These are phyloP conservation scores for Candida schatavii DNA, from an alignment of 805 yeast species.

Conservation along the genomic window DNA sequence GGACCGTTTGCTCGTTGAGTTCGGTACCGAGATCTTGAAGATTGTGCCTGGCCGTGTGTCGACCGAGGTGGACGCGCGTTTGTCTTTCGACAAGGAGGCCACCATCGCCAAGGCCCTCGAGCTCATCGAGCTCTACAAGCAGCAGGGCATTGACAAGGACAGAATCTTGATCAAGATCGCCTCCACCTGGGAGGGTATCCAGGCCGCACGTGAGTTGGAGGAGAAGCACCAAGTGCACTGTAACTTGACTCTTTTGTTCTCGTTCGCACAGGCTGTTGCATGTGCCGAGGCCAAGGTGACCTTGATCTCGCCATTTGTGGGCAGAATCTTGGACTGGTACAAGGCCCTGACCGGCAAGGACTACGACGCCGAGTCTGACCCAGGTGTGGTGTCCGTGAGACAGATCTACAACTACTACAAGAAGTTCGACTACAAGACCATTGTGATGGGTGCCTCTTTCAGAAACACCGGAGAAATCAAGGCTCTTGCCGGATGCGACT, in stretches of 20 bases:
- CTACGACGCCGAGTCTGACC: conserved; percentile 79
- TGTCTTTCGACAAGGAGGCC: conserved; percentile 92
- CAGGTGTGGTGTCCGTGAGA: conserved; percentile 93
- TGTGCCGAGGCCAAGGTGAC: conserved; percentile 97
- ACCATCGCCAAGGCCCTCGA: conserved; percentile 92
- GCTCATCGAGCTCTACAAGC: conserved; percentile 82
- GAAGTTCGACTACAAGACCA: conserved; percentile 93
- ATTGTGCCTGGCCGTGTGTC: conserved; percentile 99
- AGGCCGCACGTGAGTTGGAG: conserved; percentile 96
- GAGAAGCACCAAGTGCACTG: conserved; percentile 85
- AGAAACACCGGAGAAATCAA: conserved; percentile 92
- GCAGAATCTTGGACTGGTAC: conserved; percentile 98
- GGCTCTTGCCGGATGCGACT: conserved; percentile 96
- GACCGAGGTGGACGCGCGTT: conserved; percentile 98
- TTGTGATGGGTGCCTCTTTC: conserved; percentile 99
- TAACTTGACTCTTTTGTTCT: conserved; percentile 93
- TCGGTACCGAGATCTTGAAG: conserved; percentile 88
- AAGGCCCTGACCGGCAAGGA: conserved; percentile 90
- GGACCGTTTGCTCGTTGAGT: conserved; percentile 91
- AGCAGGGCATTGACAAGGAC: conserved; percentile 81
- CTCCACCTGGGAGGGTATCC: conserved; percentile 99
- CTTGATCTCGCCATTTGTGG: conserved; percentile 97
- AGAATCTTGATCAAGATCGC: conserved; percentile 95
- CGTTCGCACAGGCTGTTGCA: conserved; percentile 97
- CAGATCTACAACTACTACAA: conserved; percentile 95